Percentiles rank a stretch among this genome's conserved stretches.
phyloP scores from a whole-genome alignment of 257 asterid species.

The Misopates orontium region DNA sequence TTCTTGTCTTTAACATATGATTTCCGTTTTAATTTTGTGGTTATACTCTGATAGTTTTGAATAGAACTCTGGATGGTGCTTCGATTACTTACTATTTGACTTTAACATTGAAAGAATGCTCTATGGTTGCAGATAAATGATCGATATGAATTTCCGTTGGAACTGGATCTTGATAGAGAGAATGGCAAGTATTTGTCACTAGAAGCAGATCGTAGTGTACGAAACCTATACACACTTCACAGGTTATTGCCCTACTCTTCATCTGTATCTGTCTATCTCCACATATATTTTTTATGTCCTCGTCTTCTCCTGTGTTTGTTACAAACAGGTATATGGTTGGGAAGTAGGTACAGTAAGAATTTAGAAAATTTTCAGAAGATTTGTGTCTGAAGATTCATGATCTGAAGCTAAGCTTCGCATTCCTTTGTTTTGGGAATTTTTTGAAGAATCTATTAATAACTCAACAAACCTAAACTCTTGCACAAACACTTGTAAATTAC shows the following conservation, averaged over 20 bases:
- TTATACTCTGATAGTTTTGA: neutral
- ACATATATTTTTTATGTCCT: neutral
- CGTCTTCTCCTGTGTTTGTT: neutral
- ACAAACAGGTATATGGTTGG: neutral
- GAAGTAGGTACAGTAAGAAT: neutral
- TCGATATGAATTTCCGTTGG: slow-evolving; percentile 93
- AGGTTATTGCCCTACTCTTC: slow-evolving; percentile 48
- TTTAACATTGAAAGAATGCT: too few relatives aligned
- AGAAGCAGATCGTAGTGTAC: slow-evolving; percentile 89
- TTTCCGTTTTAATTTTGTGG: neutral
- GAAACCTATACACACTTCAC: slow-evolving; percentile 88
- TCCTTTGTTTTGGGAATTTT: slow-evolving; percentile 19
- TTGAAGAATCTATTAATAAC: slow-evolving; percentile 16
- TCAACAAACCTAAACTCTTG: neutral
- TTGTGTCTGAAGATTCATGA: too few relatives aligned
- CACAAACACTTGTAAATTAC: neutral
- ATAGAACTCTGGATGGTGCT: neutral
- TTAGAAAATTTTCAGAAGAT: neutral
- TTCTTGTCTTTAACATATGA: neutral
- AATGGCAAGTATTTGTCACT: slow-evolving; percentile 92
- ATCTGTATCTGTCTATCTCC: slow-evolving; percentile 2
- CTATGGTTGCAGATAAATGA: slow-evolving; percentile 79
- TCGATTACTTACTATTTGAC: neutral
- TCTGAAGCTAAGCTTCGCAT: slow-evolving; percentile 5
- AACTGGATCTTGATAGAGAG: slow-evolving; percentile 94